Evolutionary conservation across 768 basidiomycete species (phyloP), one percentile per base, ranked within the genome.

Genomic region (Trametes meyenii): DNA sequence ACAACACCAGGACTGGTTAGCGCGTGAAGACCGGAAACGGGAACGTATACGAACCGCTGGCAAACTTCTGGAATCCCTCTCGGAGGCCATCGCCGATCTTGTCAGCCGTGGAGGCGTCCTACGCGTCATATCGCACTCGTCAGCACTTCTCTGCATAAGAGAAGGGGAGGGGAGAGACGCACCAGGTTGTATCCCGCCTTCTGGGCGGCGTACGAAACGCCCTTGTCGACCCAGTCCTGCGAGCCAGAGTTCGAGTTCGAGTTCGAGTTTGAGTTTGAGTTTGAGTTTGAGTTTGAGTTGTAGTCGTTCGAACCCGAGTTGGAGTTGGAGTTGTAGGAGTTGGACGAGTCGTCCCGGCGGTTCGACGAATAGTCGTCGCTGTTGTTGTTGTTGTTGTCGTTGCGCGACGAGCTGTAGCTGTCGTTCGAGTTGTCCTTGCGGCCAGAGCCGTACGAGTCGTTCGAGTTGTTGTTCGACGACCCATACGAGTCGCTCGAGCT

Each of bases 181-280:
- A 84, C 82, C 16, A 83, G 7, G 61, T 81, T 76, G 64, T 72
- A 76, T 0, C 83, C 83, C 29, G 76, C 76, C 67, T 78, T 75
- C 58, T 72, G 57, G 7, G 81, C 69, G 16, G 72, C 73, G 58
- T 49, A 66, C 44, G 26, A 13, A 36, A 84, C 70, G 45, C 80
- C 78, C 60, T 79, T 76, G 60, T 77, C 70, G 51, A 78, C 42
- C 72, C 65, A 79, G 66, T 75, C 71, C 29, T 61, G 64, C 11
- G 64, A 61, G 45, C 72, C 52, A 7, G 13, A 17, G 21, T 71
- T 71, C 39, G 69, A 65, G 59, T 70, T 55, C 1, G 60, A 52
- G 50, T 62, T 62, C 19, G 55, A 45, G 52, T 52, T 71, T 10
- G 66, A 71, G 53, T 59, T 61, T 26, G 65, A 61, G 53, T 69